Percentiles rank a stretch among this genome's conserved stretches.
phyloP scores from a whole-genome alignment of 306 rosid species.

The Lagenaria siceraria region DNA sequence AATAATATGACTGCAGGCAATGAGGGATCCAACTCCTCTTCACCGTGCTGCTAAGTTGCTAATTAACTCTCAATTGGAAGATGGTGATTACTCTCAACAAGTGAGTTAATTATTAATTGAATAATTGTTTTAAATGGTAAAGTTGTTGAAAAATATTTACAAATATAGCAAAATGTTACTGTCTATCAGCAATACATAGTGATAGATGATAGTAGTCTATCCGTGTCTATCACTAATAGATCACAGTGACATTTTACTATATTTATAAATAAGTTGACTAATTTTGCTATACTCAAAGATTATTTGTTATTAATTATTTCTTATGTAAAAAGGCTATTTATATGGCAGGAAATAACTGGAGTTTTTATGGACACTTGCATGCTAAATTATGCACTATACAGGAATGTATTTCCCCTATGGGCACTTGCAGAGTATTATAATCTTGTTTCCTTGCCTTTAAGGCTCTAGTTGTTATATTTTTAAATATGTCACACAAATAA shows the following conservation, averaged over 20 bases:
- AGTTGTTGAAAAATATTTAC: too few relatives aligned
- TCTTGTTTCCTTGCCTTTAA: background rate
- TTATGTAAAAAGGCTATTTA: background rate
- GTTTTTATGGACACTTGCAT: constrained; percentile 28
- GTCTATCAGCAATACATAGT: too few relatives aligned
- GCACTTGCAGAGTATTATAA: background rate
- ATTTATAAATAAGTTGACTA: too few relatives aligned
- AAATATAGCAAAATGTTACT: too few relatives aligned
- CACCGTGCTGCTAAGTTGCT: background rate
- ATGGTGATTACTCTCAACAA: background rate
- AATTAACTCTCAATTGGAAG: background rate
- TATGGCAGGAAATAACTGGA: constrained; percentile 24
- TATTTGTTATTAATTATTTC: too few relatives aligned
- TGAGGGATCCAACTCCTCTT: background rate
- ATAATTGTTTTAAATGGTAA: too few relatives aligned
- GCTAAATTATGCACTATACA: background rate
- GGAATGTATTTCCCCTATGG: background rate
- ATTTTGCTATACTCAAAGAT: too few relatives aligned
- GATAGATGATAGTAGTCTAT: too few relatives aligned
- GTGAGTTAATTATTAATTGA: background rate
- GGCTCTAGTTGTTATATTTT: background rate
- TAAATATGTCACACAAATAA: too few relatives aligned
- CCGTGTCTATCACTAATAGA: too few relatives aligned
- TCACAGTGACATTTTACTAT: too few relatives aligned
- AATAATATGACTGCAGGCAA: background rate